Base-by-base conservation (phyloP, 345 rosid species). In the Hibiscus trionum region DNA sequence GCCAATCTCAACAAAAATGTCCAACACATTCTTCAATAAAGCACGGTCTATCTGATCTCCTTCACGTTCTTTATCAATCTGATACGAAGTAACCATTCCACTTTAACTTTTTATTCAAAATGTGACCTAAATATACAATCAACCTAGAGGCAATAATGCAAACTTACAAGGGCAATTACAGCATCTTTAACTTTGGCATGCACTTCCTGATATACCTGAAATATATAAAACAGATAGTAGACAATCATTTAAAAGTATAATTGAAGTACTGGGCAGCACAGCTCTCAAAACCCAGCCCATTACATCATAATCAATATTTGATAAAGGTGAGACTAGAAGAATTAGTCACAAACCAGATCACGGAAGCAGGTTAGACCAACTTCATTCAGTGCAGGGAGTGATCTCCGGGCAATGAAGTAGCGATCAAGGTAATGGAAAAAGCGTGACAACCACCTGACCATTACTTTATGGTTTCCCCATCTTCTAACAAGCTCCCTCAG, bases 341-440 rank as follows among this genome's bases (percentile, higher is more conserved):
- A 61, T 4, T 52, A 11, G 35, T 49, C 73, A 74, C 90, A 61
- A 55, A 92, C 94, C 92, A 78, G 86, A 69, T 88, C 86, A n/a
- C 88, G 89, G 81, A 93, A 93, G 83, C 93, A 89, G 61, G 90
- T 73, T 74, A 93, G 78, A 31, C 97, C 98, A 84, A 86, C 97
- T 80, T 91, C 97, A 73, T 80, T 83, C 14, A 93, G 83, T 14
- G 91, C 60, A 58, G 90, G 88, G 79, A 93, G 91, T 9, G 91
- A 84, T 75, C 90, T 88, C 73, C 90, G 85, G 47, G 93, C 82
- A 72, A 91, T 85, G 70, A 88, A 93, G 82, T 91, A 89, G 47
- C 98, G 96, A 78, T 93, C 98, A 47, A 93, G 90, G 75, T 91
- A 93, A 76, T 85, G 63, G 78, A 93, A 93, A 85, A 93, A 91